A percentile compares a stretch with the other conserved stretches of the same genome.
phyloP scores from a whole-genome alignment of 1,284 basidiomycete species.

The Inonotus obliquus region DNA sequence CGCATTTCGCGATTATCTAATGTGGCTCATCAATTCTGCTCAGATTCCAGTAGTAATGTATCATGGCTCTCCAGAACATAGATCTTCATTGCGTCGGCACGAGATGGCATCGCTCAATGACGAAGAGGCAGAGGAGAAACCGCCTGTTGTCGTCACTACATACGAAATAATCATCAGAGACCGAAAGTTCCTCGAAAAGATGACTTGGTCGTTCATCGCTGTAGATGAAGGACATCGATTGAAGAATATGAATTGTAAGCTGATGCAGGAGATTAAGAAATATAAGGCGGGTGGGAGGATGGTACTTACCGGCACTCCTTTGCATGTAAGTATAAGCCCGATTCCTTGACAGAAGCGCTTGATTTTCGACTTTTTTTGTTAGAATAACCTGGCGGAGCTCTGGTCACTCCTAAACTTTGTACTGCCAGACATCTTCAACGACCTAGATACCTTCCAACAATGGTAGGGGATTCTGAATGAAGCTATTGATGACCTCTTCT shows the following conservation, averaged over 20 bases:
- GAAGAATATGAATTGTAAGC: slow-evolving; percentile 88
- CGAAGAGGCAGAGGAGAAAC: slow-evolving; percentile 35
- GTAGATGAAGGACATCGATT: slow-evolving; percentile 95
- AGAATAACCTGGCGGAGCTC: slow-evolving; percentile 91
- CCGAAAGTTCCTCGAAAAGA: slow-evolving; percentile 57
- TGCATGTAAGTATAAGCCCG: slow-evolving; percentile 59
- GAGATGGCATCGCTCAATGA: slow-evolving; percentile 32
- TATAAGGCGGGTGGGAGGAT: slow-evolving; percentile 84
- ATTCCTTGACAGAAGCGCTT: not conserved
- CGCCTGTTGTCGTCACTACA: slow-evolving; percentile 85
- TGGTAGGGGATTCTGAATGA: slow-evolving; percentile 48
- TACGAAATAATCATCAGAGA: slow-evolving; percentile 94
- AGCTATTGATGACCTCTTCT: not conserved
- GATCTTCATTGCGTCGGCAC: slow-evolving; percentile 68
- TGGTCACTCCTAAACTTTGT: slow-evolving; percentile 97
- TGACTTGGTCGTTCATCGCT: slow-evolving; percentile 90
- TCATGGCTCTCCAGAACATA: slow-evolving; percentile 78
- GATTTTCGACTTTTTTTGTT: not conserved
- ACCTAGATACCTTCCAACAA: slow-evolving; percentile 86
- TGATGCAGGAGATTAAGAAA: slow-evolving; percentile 89
- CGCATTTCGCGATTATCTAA: not conserved
- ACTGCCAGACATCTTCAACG: slow-evolving; percentile 87
- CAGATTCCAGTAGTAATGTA: slow-evolving; percentile 88
- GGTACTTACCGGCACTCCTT: slow-evolving; percentile 90
- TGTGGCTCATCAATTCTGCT: not conserved